Percentiles rank a stretch among this genome's conserved stretches.
phyloP scores from a whole-genome alignment of 257 asterid genomes.

The Fraxinus americana region DNA sequence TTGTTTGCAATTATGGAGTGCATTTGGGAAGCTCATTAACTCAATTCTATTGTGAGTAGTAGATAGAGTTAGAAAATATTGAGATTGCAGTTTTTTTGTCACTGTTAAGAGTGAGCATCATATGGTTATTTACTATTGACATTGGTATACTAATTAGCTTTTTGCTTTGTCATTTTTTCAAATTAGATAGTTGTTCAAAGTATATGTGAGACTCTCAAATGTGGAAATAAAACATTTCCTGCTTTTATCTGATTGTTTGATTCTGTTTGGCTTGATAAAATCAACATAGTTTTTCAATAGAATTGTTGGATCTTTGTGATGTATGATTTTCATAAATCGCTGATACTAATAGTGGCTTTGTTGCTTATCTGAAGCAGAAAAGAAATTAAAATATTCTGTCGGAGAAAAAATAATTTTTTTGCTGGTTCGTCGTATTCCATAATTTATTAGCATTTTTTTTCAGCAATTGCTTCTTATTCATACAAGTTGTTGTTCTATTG shows the following conservation, averaged over 20 bases:
- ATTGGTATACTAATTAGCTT: neutral
- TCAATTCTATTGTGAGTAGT: neutral
- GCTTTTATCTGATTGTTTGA: neutral
- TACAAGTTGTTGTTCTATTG: neutral
- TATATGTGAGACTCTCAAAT: neutral
- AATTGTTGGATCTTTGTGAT: neutral
- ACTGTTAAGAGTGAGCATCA: neutral
- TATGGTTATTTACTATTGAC: neutral
- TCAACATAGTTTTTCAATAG: neutral
- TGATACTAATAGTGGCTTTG: neutral
- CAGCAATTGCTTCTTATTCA: neutral
- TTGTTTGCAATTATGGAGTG: neutral
- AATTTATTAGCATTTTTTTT: neutral
- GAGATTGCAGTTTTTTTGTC: neutral
- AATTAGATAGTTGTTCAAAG: neutral
- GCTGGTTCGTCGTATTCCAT: neutral
- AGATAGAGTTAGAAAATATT: neutral
- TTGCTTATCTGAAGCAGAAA: neutral
- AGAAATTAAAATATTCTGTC: slow-evolving; percentile 3
- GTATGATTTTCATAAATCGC: neutral
- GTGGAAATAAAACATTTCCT: no score
- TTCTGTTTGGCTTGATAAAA: neutral
- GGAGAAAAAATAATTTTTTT: neutral
- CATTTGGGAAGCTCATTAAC: neutral
- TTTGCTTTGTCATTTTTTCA: neutral